Base-by-base conservation (phyloP, 169 alveolate genomes). In the Cryptosporidium andersoni region DNA sequence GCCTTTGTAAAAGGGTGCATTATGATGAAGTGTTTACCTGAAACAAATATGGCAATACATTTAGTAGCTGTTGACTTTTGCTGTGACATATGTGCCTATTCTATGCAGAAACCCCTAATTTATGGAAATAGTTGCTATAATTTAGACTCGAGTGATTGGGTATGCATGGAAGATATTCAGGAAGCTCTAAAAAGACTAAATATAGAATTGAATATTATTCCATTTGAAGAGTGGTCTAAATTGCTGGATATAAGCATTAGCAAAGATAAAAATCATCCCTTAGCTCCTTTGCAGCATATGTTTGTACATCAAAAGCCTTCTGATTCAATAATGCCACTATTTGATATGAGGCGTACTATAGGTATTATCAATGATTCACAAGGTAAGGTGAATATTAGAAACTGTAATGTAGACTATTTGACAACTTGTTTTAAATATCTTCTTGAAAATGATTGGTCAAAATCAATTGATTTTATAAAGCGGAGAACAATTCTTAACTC, bases 1-100 rank as follows among this genome's bases (percentile, higher is more conserved):
- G 85, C 85, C 55, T 74, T 74, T 58, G 62, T 74, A 14, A 74
- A 74, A 34, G 85, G 85, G 14, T 74, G 85, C 12, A 74, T 74
- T 58, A 37, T 55, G 45, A 74, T 74, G 66, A 68, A 68, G 49
- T 16, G 56, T 56, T 74, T 74, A 47, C 85, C 85, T 9, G 34
- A 2, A 39, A 74, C 85, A 40, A 45, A 74, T 0, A 74, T 74
- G 85, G 85, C 85, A 58, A 56, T 74, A 40, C 85, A 74, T 55
- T 48, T 74, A 37, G 85, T 74, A 25, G 37, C 85, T 11, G 85
- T 74, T 45, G 85, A 74, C 60, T 74, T 74, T 42, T 74, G 85
- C 9, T 56, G 74, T 16, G 62, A 60, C 12, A 58, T 74, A 58
- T 74, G 85, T 58, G 55, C 74, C 37, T 74, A 34, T 16, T 66